Conservation (phyloP, 2,329 filamentous ascomycete genomes). For the Emericellopsis cladophorae region DNA sequence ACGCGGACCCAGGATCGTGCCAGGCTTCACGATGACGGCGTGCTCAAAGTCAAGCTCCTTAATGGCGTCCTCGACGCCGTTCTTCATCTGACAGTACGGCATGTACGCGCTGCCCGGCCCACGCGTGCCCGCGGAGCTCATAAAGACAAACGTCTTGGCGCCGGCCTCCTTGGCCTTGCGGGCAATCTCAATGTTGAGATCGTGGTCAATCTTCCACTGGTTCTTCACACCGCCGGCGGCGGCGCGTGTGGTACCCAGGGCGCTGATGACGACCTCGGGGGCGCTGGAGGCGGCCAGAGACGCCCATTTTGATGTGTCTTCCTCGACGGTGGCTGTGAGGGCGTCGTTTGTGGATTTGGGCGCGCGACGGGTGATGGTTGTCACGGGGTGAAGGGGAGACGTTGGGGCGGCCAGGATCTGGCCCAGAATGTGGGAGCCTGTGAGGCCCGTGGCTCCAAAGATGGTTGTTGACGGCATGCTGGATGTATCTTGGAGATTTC, state of each 20-base stretch:
- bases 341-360: conserved; percentile 44
- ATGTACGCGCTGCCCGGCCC: conserved; percentile 26
- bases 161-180: conserved; percentile 61
- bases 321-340: conserved; percentile 47
- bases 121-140: conserved; percentile 46
- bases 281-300: conserved; percentile 39
- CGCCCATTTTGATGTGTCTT: conserved; percentile 60
- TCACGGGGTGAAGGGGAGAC: conserved; percentile 34
- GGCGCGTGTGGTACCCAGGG: conserved; percentile 67
- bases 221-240: conserved; percentile 63
- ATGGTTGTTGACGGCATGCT: conserved; percentile 28
- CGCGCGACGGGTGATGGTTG: conserved; percentile 54
- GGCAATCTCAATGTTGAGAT: conserved; percentile 71
- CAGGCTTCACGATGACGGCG: conserved; percentile 62
- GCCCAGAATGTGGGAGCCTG: conserved; percentile 62
- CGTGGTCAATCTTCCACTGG: conserved; percentile 81
- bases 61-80: conserved; percentile 70
- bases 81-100: conserved; percentile 62
- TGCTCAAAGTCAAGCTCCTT: conserved; percentile 62
- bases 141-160: conserved; percentile 62
- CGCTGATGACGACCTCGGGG: conserved; percentile 58
- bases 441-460: conserved; percentile 54
- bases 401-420: conserved; percentile 40
- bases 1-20: conserved; percentile 60
- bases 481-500: neutral